Conservation (phyloP, 371 early-diverging fungal species). For the Rhizopus microsporus region DNA sequence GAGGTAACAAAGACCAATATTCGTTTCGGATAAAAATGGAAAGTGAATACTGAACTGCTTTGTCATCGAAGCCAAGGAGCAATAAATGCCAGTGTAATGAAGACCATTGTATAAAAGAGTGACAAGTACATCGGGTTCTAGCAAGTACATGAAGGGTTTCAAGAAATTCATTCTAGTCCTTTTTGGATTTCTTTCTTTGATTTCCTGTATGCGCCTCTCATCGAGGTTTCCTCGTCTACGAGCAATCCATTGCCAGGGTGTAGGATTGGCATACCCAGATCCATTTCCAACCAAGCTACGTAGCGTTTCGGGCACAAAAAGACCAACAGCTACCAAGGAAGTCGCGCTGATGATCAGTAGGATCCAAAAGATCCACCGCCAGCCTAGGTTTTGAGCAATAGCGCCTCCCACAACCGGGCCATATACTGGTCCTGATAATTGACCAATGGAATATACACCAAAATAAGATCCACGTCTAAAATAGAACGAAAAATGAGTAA, state of each 20-base stretch:
- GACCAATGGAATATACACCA: conserved; percentile 57
- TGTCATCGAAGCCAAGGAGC: conserved; percentile 29
- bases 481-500: background rate
- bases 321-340: conserved; percentile 16
- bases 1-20: conserved; percentile 43
- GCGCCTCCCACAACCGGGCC: conserved; percentile 47
- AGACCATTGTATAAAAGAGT: conserved; percentile 16
- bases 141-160: conserved; percentile 23
- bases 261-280: conserved; percentile 43
- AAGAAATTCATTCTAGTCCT: conserved; percentile 14
- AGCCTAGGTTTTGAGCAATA: conserved; percentile 11
- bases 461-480: conserved; percentile 52
- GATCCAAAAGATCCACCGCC: conserved; percentile 44
- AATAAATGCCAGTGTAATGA: conserved; percentile 17
- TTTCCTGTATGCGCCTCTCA: conserved; percentile 7
- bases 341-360: conserved; percentile 21
- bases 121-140: conserved; percentile 16
- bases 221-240: conserved; percentile 15
- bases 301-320: conserved; percentile 44
- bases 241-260: conserved; percentile 27
- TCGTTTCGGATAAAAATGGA: conserved; percentile 18
- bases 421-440: conserved; percentile 30
- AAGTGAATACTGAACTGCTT: conserved; percentile 27
- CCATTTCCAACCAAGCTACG: conserved; percentile 53
- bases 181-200: conserved; percentile 4